Percentiles rank a stretch among this genome's conserved stretches.
Evolutionary conservation across 805 yeast genomes (phyloP).

Genomic region (Sugiyamaella valdiviana): DNA sequence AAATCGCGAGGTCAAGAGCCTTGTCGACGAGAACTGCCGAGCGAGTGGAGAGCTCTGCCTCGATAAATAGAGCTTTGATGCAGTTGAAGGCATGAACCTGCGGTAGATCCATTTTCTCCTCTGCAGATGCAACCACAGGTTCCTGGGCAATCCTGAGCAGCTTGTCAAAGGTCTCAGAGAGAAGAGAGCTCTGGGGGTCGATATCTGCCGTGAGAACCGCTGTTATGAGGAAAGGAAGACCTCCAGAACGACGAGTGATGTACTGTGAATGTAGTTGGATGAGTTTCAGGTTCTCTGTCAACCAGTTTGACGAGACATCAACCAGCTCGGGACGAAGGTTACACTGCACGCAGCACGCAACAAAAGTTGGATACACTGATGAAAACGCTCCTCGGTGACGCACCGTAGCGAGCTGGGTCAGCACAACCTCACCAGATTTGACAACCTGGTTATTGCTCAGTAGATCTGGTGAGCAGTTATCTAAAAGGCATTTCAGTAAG

Average conservation of each 20-base stretch:
- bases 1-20: constrained; percentile 56
- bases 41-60: constrained; percentile 53
- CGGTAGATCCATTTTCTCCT: constrained; percentile 63
- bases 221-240: constrained; percentile 73
- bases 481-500: constrained; percentile 44
- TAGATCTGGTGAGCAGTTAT: constrained; percentile 23
- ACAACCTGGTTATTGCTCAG: constrained; percentile 30
- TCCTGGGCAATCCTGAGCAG: constrained; percentile 50
- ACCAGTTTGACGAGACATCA: constrained; percentile 49
- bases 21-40: constrained; percentile 48
- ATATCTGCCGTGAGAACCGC: constrained; percentile 58
- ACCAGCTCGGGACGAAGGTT: constrained; percentile 31
- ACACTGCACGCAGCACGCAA: constrained; percentile 59
- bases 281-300: constrained; percentile 46
- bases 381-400: constrained; percentile 92
- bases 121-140: constrained; percentile 44
- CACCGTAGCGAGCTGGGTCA: constrained; percentile 63
- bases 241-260: constrained; percentile 88
- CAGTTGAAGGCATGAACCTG: constrained; percentile 94
- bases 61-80: constrained; percentile 66
- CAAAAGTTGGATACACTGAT: constrained; percentile 76
- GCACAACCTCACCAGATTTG: constrained; percentile 46
- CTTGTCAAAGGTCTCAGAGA: constrained; percentile 45
- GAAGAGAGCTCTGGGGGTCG: constrained; percentile 34
- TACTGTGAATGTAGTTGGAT: constrained; percentile 55